Percentiles rank a stretch among this genome's conserved stretches.
Conservation (phyloP, 129 eudicot genomes). For the Calendula officinalis region DNA sequence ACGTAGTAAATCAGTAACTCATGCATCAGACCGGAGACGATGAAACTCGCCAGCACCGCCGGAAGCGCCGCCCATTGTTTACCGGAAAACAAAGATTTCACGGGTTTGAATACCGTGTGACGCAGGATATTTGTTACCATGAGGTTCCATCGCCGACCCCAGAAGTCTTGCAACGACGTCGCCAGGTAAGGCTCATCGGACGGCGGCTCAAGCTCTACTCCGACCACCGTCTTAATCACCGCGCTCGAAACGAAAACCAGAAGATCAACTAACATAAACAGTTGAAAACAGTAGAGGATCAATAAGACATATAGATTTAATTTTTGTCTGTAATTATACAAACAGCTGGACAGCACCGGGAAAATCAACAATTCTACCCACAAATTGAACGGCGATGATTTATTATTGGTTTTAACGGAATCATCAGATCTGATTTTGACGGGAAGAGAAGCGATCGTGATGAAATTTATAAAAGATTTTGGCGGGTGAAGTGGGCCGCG, state of each 20-base stretch:
- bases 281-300: not conserved
- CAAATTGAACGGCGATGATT: not conserved
- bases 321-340: too few relatives aligned
- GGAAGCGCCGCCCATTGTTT: not conserved
- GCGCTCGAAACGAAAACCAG: not conserved
- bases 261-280: not conserved
- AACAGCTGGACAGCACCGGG: too few relatives aligned
- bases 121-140: not conserved
- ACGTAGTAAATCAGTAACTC: not conserved
- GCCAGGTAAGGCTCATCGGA: not conserved
- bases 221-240: not conserved
- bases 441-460: conserved; percentile 43
- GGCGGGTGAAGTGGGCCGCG: conserved; percentile 20
- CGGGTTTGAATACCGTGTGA: not conserved
- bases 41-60: not conserved
- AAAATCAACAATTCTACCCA: not conserved
- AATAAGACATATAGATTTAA: too few relatives aligned
- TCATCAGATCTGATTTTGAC: conserved; percentile 13
- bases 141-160: not conserved
- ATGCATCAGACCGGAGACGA: not conserved
- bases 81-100: not conserved
- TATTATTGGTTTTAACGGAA: not conserved
- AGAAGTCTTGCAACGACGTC: not conserved
- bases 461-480: conserved; percentile 39
- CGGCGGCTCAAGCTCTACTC: not conserved